These are phyloP conservation scores for Atkinsonella texensis DNA, from an alignment of 2,329 filamentous ascomycete genomes.

Conservation along the genomic window DNA sequence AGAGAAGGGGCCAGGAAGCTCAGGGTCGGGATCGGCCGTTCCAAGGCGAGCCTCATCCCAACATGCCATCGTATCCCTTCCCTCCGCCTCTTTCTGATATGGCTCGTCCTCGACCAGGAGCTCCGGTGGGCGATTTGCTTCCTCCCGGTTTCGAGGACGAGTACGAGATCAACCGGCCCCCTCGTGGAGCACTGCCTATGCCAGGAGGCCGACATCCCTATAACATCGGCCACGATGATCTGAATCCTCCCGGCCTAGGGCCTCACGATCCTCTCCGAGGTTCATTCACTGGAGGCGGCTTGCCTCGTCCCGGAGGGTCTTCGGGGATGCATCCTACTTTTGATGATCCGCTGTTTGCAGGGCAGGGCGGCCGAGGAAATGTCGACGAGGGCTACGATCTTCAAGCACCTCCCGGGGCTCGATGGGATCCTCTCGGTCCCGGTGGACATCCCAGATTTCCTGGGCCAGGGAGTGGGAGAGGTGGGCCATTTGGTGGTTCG, in stretches of 20 bases:
- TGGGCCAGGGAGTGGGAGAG: constrained; percentile 28
- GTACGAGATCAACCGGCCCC: constrained; percentile 63
- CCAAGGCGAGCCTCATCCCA: constrained; percentile 40
- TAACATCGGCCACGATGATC: constrained; percentile 71
- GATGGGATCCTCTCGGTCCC: constrained; percentile 80
- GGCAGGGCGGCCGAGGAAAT: constrained; percentile 29
- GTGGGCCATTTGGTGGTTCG: constrained; percentile 27
- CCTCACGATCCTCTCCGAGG: constrained; percentile 71
- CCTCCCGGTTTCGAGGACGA: constrained; percentile 93
- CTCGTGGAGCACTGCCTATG: constrained; percentile 14
- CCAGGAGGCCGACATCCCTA: constrained; percentile 44
- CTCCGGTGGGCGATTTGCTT: constrained; percentile 60
- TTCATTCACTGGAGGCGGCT: constrained; percentile 49
- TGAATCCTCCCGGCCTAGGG: constrained; percentile 77
- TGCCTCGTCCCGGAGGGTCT: constrained; percentile 45
- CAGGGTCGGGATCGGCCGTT: constrained; percentile 20
- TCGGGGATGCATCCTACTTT: constrained; percentile 95
- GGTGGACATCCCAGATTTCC: constrained; percentile 39
- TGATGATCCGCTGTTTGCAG: constrained; percentile 75
- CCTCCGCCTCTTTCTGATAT: constrained; percentile 40
- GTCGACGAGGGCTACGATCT: constrained; percentile 39
- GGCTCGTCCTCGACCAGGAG: constrained; percentile 47
- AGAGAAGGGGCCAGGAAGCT: constrained; percentile 28
- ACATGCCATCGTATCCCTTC: constrained; percentile 54
- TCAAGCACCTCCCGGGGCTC: constrained; percentile 72